A percentile compares a stretch with the other conserved stretches of the same genome.
Evolutionary conservation across 202 grass and related monocot genomes (phyloP).

Genomic region (Brachypodium distachyon): DNA sequence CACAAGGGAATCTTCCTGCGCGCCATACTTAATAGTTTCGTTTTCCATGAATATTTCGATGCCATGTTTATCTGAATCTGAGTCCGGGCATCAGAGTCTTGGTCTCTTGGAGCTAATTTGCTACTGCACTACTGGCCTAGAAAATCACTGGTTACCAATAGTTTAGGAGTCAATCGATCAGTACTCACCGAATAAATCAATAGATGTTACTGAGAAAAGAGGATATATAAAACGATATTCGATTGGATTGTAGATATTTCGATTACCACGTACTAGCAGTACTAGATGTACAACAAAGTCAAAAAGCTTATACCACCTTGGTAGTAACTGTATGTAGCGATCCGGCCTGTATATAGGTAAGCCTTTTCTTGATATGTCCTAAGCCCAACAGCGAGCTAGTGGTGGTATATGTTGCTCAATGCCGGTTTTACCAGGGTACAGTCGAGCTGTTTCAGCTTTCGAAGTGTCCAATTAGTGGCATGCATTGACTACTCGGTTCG

Average conservation of each 20-base stretch:
- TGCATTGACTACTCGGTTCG: neutral
- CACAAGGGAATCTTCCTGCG: neutral
- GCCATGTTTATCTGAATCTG: neutral
- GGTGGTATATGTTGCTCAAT: neutral
- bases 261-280: neutral
- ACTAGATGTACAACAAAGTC: neutral
- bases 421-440: conserved; percentile 13
- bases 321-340: neutral
- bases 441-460: neutral
- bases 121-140: neutral
- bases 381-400: conserved; percentile 12
- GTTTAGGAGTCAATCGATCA: too few species aligned
- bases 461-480: neutral
- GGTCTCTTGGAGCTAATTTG: too few species aligned
- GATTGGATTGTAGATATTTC: neutral
- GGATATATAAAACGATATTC: too few species aligned
- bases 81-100: neutral
- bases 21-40: neutral
- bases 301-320: neutral
- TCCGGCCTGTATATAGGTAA: neutral
- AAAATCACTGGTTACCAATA: too few species aligned
- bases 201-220: too few species aligned
- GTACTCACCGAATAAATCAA: too few species aligned
- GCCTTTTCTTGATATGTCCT: conserved; percentile 24
- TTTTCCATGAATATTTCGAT: neutral